Evolutionary conservation across 2,329 filamentous ascomycete genomes (phyloP).

Genomic region (Sodiomyces alkalinus): DNA sequence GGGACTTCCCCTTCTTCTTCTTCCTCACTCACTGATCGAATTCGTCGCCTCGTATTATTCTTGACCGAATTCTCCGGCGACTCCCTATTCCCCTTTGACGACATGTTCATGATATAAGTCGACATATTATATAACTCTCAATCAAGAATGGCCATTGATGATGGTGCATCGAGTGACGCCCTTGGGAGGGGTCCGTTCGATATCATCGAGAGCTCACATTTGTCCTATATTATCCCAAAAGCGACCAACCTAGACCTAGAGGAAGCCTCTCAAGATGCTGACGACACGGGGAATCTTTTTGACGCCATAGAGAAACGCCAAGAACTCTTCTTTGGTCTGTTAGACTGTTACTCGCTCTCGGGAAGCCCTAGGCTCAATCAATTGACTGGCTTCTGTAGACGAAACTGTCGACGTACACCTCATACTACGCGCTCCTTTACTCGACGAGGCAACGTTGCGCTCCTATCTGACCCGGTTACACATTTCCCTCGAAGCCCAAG

Average conservation of each 20-base stretch:
- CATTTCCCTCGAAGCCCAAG: constrained; percentile 51
- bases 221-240: constrained; percentile 46
- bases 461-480: constrained; percentile 46
- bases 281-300: constrained; percentile 30
- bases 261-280: constrained; percentile 28
- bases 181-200: constrained; percentile 16
- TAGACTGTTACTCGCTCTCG: constrained; percentile 7
- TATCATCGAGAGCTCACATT: constrained; percentile 42
- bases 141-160: constrained; percentile 1
- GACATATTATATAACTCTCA: too few species aligned
- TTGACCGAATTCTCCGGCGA: too few species aligned
- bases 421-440: constrained; percentile 47
- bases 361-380: constrained; percentile 16
- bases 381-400: constrained; percentile 43
- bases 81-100: too few species aligned
- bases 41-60: too few species aligned
- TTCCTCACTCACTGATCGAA: too few species aligned
- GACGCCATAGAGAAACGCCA: constrained; percentile 47
- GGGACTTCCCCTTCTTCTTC: too few species aligned
- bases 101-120: too few species aligned
- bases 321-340: constrained; percentile 57
- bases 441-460: constrained; percentile 39
- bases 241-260: constrained; percentile 39
- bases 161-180: background rate
- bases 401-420: constrained; percentile 57